phyloP scores from a whole-genome alignment of 2,329 filamentous ascomycete species.

The Blumeriella jaapii region DNA sequence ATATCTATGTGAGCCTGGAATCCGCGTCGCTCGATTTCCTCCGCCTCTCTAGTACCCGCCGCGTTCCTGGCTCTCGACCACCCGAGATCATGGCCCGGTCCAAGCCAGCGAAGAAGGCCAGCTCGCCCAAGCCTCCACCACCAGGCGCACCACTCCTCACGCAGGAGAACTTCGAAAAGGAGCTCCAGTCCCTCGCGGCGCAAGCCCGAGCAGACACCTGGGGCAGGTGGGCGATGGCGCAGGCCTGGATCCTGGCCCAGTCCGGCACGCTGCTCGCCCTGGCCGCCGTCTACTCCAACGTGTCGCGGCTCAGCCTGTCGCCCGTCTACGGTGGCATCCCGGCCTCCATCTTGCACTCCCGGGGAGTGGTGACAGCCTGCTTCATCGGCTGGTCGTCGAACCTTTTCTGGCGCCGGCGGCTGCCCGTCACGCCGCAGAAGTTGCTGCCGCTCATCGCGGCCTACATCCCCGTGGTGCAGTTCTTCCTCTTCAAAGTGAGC shows the following conservation, averaged over 20 bases:
- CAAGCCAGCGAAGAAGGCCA: slow-evolving; percentile 9
- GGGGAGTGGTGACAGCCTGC: slow-evolving; percentile 52
- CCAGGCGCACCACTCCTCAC: slow-evolving; percentile 20
- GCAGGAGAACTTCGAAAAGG: slow-evolving; percentile 28
- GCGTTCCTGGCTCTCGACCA: slow-evolving; percentile 1
- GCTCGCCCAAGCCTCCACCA: slow-evolving; percentile 7
- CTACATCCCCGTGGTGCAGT: slow-evolving; percentile 64
- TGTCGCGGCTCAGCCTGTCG: slow-evolving; percentile 65
- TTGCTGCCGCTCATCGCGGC: slow-evolving; percentile 63
- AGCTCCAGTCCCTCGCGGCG: slow-evolving; percentile 24
- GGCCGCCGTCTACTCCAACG: slow-evolving; percentile 53
- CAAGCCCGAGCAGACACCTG: slow-evolving; percentile 27
- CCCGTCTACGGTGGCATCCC: slow-evolving; percentile 85
- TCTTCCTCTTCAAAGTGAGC: slow-evolving; percentile 57
- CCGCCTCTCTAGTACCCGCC: neutral
- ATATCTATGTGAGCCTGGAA: too few relatives aligned
- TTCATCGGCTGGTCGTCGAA: slow-evolving; percentile 65
- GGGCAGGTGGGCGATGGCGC: slow-evolving; percentile 22
- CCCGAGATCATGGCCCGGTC: slow-evolving; percentile 12
- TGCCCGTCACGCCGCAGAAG: slow-evolving; percentile 38
- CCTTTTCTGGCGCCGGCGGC: slow-evolving; percentile 37
- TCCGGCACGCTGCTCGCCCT: slow-evolving; percentile 39
- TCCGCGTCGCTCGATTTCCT: slow-evolving; percentile 1
- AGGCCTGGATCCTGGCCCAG: slow-evolving; percentile 25
- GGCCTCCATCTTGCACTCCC: slow-evolving; percentile 57